Conservation (phyloP, 1,284 basidiomycete genomes). For the Erythrobasidium hasegawianum region DNA sequence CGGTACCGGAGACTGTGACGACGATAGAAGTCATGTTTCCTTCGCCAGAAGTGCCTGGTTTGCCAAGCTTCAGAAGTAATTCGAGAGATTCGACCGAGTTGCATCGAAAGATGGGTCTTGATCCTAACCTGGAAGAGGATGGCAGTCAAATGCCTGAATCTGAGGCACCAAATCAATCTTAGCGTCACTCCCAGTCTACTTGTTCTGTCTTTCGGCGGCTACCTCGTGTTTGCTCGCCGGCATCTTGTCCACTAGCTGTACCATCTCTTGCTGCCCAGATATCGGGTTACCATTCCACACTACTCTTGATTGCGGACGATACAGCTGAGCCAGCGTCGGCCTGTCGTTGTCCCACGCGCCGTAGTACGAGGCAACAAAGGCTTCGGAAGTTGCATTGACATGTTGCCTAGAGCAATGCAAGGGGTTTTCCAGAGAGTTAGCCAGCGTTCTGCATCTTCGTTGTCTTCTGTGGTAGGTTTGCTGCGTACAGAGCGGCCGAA, state of each 20-base stretch:
- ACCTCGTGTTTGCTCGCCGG: slow-evolving; percentile 33
- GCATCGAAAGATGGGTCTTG: slow-evolving; percentile 14
- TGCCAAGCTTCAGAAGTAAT: background rate
- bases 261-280: slow-evolving; percentile 29
- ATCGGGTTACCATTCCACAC: slow-evolving; percentile 35
- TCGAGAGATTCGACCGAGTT: background rate
- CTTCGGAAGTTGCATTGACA: slow-evolving; percentile 28
- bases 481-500: background rate
- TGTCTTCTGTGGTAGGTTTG: background rate
- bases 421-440: background rate
- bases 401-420: slow-evolving; percentile 14
- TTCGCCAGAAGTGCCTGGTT: slow-evolving; percentile 14
- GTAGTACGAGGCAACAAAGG: slow-evolving; percentile 33
- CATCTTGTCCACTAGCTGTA: slow-evolving; percentile 30
- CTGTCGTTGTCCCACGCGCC: slow-evolving; percentile 34
- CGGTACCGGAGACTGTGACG: slow-evolving; percentile 22
- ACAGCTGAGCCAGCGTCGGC: slow-evolving; percentile 24
- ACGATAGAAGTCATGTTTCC: slow-evolving; percentile 10
- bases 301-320: slow-evolving; percentile 29
- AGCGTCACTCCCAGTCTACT: background rate
- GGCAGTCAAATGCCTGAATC: slow-evolving; percentile 35
- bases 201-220: background rate
- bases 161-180: background rate
- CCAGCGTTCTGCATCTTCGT: background rate
- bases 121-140: slow-evolving; percentile 34